These are phyloP conservation scores for Nakataea oryzae DNA, from an alignment of 2,329 filamentous ascomycete genomes.

Conservation along the genomic window DNA sequence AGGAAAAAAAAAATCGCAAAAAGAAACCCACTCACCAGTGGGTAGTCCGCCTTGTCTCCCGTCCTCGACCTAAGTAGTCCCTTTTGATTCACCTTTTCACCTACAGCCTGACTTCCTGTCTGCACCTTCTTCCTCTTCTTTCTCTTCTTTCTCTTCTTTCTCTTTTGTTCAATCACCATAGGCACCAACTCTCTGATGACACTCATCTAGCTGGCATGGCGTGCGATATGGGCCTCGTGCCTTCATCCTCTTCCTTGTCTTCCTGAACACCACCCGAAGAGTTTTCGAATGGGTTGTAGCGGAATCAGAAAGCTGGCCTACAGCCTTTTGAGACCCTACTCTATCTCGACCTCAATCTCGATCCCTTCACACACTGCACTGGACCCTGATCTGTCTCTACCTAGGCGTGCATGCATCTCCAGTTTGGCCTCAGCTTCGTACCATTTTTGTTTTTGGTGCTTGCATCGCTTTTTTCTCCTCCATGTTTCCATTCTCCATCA, in stretches of 20 bases:
- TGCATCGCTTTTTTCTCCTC: neutral
- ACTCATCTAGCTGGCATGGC: neutral
- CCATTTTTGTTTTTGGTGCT: neutral
- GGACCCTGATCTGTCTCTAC: too few species aligned
- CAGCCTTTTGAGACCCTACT: neutral
- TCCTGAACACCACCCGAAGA: neutral
- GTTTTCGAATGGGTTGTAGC: neutral
- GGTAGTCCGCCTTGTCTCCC: neutral
- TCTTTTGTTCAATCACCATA: too few species aligned
- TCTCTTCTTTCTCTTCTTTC: too few species aligned
- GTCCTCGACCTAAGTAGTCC: too few species aligned
- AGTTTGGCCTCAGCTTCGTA: too few species aligned
- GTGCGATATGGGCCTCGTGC: neutral
- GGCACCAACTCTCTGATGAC: neutral
- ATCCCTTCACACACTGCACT: neutral
- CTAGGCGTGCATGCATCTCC: neutral
- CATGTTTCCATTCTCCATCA: neutral
- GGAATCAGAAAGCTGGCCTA: neutral
- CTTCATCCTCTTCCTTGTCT: neutral
- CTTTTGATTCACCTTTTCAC: neutral
- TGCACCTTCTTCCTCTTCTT: neutral
- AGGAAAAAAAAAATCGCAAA: neutral
- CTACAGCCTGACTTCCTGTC: neutral
- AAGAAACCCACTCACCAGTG: neutral
- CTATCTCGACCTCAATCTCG: neutral